Percentiles rank a stretch among this genome's conserved stretches.
Evolutionary conservation across 2,329 filamentous ascomycete species (phyloP).

Genomic region (Trichoderma hamatum): DNA sequence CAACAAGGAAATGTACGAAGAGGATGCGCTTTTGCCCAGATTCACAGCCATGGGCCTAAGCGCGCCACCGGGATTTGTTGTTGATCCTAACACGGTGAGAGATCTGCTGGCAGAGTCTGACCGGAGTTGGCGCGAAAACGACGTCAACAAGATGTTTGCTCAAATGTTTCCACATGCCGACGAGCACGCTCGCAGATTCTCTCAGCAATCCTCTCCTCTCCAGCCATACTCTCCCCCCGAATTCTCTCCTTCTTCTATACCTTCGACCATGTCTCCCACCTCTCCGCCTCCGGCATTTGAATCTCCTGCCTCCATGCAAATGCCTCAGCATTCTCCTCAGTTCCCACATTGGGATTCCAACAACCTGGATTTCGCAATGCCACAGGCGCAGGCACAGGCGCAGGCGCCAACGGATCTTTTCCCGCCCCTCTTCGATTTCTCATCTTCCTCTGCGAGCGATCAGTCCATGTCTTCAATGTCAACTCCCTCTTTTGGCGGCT

Average conservation of each 20-base stretch:
- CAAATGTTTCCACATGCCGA: neutral
- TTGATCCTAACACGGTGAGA: conserved; percentile 46
- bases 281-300: neutral
- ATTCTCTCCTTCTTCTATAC: neutral
- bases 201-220: conserved; percentile 7
- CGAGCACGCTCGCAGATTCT: neutral
- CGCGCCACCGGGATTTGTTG: conserved; percentile 62
- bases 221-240: neutral
- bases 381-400: neutral
- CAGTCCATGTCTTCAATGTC: neutral
- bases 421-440: neutral
- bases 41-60: conserved; percentile 33
- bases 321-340: neutral
- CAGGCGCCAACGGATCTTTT: neutral
- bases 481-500: neutral
- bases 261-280: neutral
- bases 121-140: neutral
- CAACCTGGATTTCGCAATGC: neutral
- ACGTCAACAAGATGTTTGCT: neutral
- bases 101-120: neutral
- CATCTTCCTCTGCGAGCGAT: neutral
- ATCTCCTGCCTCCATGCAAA: neutral
- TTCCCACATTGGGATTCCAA: neutral
- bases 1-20: conserved; percentile 95
- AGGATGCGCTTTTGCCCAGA: conserved; percentile 78